Base-by-base conservation (phyloP, 1,284 basidiomycete species). In the Cystobasidium slooffiae region DNA sequence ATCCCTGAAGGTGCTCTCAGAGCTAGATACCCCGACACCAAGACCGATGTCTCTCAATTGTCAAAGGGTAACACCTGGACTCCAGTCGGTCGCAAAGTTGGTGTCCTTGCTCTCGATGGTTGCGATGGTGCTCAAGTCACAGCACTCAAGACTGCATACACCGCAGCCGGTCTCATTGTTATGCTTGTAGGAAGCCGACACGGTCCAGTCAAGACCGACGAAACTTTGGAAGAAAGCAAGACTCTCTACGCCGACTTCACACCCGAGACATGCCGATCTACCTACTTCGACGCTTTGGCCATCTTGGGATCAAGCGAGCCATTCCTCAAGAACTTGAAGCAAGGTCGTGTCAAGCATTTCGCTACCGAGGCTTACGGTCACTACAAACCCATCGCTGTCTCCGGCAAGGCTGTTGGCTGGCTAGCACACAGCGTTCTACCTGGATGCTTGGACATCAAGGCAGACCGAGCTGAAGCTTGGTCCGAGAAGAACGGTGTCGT, bases 221-320 rank as follows among this genome's bases (percentile, higher is more conserved):
- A 77, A 76, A 44, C 77, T 78, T 75, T 5, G 81, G 80, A 7
- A 77, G 79, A 56, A 84, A 83, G 5, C 78, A 51, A 78, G 78
- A 77, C 78, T 7, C 74, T 88, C 58, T 80, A 82, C 68, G 87
- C 88, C 0, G 88, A 91, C 78, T 89, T 91, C 80, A 88, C 89
- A 75, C 89, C 87, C 74, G 89, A 93, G 80, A 51, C 64, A 22
- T 89, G 89, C 80, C 86, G 91, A 58, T 91, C 90, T 56, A 93
- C 91, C 0, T 80, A 90, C 81, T 94, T 91, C 78, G 92, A 93
- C 81, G 90, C 90, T 0, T 77, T 93, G 75, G 86, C 90, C 78
- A 87, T 93, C 78, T 76, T 78, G 1, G 75, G 75, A 31, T 77
- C 79, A 9, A 76, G 78, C 72, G 80, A 78, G 49, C 49, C 3